Evolutionary conservation across 208 protist genomes (phyloP), one percentile per base, ranked within the genome.

Genomic region (Sergeia podlipaevii): DNA sequence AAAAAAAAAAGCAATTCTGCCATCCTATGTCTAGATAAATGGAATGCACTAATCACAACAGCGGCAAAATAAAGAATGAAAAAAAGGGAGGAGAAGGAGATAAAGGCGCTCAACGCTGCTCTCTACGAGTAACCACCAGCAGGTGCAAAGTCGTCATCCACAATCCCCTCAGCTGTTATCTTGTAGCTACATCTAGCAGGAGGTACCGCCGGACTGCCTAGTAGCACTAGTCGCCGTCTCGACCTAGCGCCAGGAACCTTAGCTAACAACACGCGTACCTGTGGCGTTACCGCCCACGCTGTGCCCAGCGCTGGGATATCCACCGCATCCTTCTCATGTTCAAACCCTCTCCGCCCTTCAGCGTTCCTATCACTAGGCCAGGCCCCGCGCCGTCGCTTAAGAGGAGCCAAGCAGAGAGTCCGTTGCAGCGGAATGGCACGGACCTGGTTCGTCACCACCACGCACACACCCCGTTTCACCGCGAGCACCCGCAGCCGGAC

Each of bases 371-470:
- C 43, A 44, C 32, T 33, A 29, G 28, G 24, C 5, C 45, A 50
- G 8, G 10, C 15, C 6, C 34, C 64, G 15, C 60, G 53, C 20
- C 42, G 29, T 10, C 63, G 54, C 21, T 65, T 72, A 23, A 28
- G 11, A 11, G 27, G 57, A 1, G 20, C 23, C 23, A 10, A 34
- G 62, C 6, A 75, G 48, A 1, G 61, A 47, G 33, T 38, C 33
- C 33, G 15, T 15, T 38, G 11, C 33, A 18, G 7, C 1, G 56
- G n/a, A 38, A 27, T 8, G 0, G 65, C 24, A 7, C 65, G 65
- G 11, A 87, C 76, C 30, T 91, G 78, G 41, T 91, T 91, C 3
- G 65, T 69, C 10, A 80, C 76, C 10, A 91, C 1, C 17, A 87
- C 70, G 8, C 71, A 77, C 45, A 64, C 74, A 18, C 64, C 53